phyloP scores from a whole-genome alignment of 2,329 filamentous ascomycete species.

The Elsinoe fawcettii region DNA sequence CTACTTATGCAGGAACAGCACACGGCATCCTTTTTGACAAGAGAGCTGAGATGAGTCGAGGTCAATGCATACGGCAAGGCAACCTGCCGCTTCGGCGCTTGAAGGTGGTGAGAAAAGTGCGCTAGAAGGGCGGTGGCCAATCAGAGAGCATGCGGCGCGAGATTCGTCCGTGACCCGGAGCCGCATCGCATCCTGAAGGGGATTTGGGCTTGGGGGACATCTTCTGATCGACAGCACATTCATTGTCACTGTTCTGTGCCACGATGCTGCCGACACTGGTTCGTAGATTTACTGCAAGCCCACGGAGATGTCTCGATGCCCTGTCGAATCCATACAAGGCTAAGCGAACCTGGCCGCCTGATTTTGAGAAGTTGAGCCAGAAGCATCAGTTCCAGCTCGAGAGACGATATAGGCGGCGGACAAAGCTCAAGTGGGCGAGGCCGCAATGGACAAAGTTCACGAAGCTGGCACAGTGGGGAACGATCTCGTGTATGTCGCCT shows the following conservation, averaged over 20 bases:
- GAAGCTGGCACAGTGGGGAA: conserved; percentile 57
- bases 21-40: background rate
- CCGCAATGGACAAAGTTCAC: conserved; percentile 59
- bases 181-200: background rate
- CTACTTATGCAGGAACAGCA: background rate
- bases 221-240: background rate
- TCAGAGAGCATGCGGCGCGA: too few relatives aligned
- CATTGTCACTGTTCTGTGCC: background rate
- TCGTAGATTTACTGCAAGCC: conserved; percentile 25
- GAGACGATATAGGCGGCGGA: conserved; percentile 66
- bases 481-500: conserved; percentile 46
- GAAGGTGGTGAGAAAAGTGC: background rate
- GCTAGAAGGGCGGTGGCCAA: background rate
- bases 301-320: conserved; percentile 31
- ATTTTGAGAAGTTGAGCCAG: conserved; percentile 60
- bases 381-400: conserved; percentile 73
- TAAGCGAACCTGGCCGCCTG: conserved; percentile 70
- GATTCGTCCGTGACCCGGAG: background rate
- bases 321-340: conserved; percentile 54
- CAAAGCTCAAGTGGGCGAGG: conserved; percentile 53
- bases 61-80: conserved; percentile 2
- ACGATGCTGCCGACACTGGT: conserved; percentile 42
- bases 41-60: background rate
- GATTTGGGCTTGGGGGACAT: background rate
- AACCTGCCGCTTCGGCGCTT: background rate